Conservation (phyloP, 2,329 filamentous ascomycete genomes). For the Neonectria punicea region DNA sequence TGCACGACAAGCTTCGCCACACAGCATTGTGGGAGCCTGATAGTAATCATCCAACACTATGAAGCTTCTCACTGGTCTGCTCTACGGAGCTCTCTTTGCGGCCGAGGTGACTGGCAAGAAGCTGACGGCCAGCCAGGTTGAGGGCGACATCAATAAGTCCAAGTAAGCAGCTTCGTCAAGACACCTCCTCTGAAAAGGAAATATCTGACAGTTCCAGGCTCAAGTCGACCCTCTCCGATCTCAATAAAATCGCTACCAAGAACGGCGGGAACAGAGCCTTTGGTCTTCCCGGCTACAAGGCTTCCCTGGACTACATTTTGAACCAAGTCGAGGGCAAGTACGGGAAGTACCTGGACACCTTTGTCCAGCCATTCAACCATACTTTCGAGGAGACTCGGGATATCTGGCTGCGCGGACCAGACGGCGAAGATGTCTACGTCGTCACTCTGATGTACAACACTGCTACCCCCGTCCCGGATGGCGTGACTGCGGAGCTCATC, state of each 20-base stretch:
- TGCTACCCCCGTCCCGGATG: constrained; percentile 53
- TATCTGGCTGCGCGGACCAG: constrained; percentile 57
- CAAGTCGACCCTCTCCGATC: constrained; percentile 62
- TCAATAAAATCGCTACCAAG: constrained; percentile 63
- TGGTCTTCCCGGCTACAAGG: constrained; percentile 67
- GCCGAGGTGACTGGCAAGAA: constrained; percentile 36
- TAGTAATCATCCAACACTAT: constrained; percentile 18
- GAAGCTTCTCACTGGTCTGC: constrained; percentile 36
- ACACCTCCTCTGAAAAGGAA: rapidly evolving
- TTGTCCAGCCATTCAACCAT: constrained; percentile 59
- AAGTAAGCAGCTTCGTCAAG: constrained; percentile 23
- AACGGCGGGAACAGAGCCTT: constrained; percentile 71
- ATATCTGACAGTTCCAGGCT: constrained; percentile 52
- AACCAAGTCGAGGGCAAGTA: constrained; percentile 55
- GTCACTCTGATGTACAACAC: constrained; percentile 59
- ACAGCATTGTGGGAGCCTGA: not conserved
- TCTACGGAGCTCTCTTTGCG: constrained; percentile 37
- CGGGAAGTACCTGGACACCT: constrained; percentile 55
- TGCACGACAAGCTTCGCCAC: constrained; percentile 3
- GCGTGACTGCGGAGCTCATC: constrained; percentile 51
- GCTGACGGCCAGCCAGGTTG: constrained; percentile 37
- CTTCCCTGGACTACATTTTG: constrained; percentile 67
- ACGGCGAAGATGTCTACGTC: constrained; percentile 56
- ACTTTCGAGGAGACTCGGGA: constrained; percentile 55
- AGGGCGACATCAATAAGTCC: constrained; percentile 38